These are phyloP conservation scores for Circinella umbellata DNA, from an alignment of 371 early-diverging fungal species.

Conservation along the genomic window DNA sequence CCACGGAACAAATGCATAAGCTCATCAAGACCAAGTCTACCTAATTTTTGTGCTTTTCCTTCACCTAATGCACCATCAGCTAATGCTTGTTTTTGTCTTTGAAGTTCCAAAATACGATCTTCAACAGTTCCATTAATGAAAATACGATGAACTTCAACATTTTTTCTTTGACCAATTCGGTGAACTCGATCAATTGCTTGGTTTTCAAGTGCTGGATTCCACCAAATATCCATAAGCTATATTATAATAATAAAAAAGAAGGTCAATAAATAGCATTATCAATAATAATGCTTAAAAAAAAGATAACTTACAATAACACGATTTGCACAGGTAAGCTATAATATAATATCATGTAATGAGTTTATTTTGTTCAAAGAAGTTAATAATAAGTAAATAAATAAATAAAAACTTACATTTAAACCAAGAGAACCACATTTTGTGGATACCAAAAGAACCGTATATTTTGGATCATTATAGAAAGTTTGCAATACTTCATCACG, in stretches of 20 bases:
- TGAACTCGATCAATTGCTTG: conserved; percentile 64
- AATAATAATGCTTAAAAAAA: not conserved
- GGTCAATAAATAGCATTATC: not conserved
- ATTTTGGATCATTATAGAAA: conserved; percentile 55
- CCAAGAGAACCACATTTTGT: conserved; percentile 62
- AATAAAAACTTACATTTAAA: conserved; percentile 72
- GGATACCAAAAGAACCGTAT: conserved; percentile 67
- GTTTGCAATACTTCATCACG: conserved; percentile 49
- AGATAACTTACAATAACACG: conserved; percentile 12
- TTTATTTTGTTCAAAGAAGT: not conserved
- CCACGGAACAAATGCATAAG: conserved; percentile 52
- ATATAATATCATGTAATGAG: not conserved
- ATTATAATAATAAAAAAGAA: not conserved
- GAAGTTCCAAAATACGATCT: conserved; percentile 52
- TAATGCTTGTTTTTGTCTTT: conserved; percentile 41
- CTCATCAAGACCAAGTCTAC: conserved; percentile 44
- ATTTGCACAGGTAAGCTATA: conserved; percentile 21
- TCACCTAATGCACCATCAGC: conserved; percentile 53
- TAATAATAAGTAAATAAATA: conserved; percentile 32
- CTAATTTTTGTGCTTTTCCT: conserved; percentile 25
- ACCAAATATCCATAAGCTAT: conserved; percentile 69
- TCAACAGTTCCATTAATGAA: conserved; percentile 44
- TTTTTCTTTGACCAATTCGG: conserved; percentile 37
- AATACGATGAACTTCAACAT: conserved; percentile 26
- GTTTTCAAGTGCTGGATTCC: conserved; percentile 67